Percentiles rank a stretch among this genome's conserved stretches.
Evolutionary conservation across 345 rosid species (phyloP).

Genomic region (Kandelia obovata): DNA sequence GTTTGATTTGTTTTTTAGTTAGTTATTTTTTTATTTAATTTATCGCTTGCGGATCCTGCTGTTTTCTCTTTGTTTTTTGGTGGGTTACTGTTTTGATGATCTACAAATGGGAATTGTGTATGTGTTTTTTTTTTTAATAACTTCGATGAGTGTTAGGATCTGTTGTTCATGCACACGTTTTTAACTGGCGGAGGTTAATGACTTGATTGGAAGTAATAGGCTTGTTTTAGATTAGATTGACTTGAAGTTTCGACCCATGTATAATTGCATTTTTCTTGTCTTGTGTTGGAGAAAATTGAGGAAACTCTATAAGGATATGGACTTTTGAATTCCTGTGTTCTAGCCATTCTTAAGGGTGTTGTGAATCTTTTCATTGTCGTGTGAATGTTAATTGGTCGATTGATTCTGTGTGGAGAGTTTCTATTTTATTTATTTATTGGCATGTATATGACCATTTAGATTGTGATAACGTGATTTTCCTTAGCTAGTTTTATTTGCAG

Average conservation of each 20-base stretch:
- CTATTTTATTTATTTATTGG: too few species aligned
- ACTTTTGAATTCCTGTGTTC: neutral
- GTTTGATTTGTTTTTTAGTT: constrained; percentile 23
- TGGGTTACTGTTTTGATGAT: neutral
- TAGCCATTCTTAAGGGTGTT: neutral
- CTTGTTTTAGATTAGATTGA: constrained; percentile 6
- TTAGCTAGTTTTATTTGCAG: too few species aligned
- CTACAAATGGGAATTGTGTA: neutral
- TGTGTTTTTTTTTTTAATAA: neutral
- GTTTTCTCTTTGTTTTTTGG: neutral
- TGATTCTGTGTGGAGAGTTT: too few species aligned
- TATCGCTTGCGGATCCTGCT: too few species aligned
- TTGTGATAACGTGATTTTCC: too few species aligned
- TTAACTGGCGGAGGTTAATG: neutral
- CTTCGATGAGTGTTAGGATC: constrained; percentile 28
- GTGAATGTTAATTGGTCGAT: neutral
- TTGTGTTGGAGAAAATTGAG: neutral
- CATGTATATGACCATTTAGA: too few species aligned
- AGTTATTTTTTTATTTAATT: neutral
- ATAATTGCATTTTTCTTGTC: neutral
- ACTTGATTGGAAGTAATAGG: neutral
- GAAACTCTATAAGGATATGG: neutral
- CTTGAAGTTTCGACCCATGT: neutral
- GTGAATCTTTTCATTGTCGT: neutral
- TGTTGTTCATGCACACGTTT: constrained; percentile 6